A percentile compares a stretch with the other conserved stretches of the same genome.
phyloP scores from a whole-genome alignment of 441 rosid genomes.

The Euphorbia schlechtendalii region DNA sequence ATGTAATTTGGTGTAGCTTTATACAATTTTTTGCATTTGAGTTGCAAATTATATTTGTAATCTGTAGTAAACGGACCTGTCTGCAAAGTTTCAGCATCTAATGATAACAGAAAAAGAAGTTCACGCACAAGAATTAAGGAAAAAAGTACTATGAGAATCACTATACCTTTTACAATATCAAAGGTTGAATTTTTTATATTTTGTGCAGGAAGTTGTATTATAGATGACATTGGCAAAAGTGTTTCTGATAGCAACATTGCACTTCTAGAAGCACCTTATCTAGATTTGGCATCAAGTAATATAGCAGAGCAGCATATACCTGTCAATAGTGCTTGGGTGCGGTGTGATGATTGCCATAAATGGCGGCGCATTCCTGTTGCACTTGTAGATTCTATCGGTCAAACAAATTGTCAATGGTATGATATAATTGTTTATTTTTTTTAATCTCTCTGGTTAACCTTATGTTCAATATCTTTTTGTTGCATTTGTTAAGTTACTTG shows the following conservation, averaged over 20 bases:
- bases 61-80: not conserved
- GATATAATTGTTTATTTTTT: constrained; percentile 3
- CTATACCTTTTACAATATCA: not conserved
- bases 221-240: constrained; percentile 27
- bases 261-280: constrained; percentile 29
- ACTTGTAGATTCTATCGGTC: constrained; percentile 60
- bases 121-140: not conserved
- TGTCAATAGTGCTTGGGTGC: constrained; percentile 77
- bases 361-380: constrained; percentile 89
- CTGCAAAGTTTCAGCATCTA: not conserved
- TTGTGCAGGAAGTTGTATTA: constrained; percentile 37
- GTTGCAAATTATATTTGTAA: not conserved
- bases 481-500: not conserved
- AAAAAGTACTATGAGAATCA: not conserved
- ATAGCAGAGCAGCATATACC: constrained; percentile 36
- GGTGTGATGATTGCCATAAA: constrained; percentile 83
- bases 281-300: constrained; percentile 30
- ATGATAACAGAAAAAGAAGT: not conserved
- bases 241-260: constrained; percentile 24
- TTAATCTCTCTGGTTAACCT: too few species aligned
- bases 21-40: not conserved
- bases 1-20: not conserved
- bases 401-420: constrained; percentile 74
- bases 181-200: constrained; percentile 14
- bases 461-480: not conserved